Evolutionary conservation across 139 green algal species (phyloP).

Genomic region (Yamagishiella unicocca): DNA sequence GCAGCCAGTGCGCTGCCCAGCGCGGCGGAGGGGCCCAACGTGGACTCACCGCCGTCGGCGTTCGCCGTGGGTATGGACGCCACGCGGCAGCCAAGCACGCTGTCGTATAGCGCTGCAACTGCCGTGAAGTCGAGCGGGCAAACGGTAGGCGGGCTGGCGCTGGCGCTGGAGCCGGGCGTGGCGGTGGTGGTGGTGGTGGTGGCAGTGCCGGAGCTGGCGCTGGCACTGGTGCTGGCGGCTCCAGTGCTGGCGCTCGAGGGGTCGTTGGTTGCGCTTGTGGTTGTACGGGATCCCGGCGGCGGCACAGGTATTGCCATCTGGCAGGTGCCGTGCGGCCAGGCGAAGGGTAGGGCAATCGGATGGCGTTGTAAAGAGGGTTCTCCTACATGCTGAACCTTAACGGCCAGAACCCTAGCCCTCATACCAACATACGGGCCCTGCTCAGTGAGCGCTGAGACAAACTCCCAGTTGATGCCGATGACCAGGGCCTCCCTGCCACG

Average conservation of each 20-base stretch:
- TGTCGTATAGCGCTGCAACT: constrained; percentile 16
- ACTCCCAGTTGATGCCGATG: too few relatives aligned
- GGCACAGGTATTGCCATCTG: neutral
- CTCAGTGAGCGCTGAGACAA: too few relatives aligned
- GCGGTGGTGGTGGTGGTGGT: neutral
- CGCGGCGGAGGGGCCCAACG: neutral
- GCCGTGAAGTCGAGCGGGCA: constrained; percentile 33
- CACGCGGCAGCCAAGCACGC: constrained; percentile 5
- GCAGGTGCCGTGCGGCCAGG: too few relatives aligned
- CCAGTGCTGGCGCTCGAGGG: neutral
- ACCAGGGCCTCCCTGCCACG: too few relatives aligned
- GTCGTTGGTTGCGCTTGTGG: neutral
- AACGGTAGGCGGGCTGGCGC: too few relatives aligned
- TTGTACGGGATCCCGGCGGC: neutral
- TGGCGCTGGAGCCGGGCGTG: neutral
- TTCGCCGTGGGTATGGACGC: neutral
- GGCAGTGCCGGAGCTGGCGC: neutral
- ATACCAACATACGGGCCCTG: too few relatives aligned
- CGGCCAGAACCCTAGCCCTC: too few relatives aligned
- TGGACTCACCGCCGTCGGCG: neutral
- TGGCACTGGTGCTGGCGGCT: neutral
- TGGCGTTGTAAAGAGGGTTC: too few relatives aligned
- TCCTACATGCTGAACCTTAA: too few relatives aligned
- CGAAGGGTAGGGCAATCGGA: too few relatives aligned
- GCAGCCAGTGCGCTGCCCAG: neutral